Evolutionary conservation across 805 yeast genomes (phyloP).

Genomic region (Metschnikowia continentalis): DNA sequence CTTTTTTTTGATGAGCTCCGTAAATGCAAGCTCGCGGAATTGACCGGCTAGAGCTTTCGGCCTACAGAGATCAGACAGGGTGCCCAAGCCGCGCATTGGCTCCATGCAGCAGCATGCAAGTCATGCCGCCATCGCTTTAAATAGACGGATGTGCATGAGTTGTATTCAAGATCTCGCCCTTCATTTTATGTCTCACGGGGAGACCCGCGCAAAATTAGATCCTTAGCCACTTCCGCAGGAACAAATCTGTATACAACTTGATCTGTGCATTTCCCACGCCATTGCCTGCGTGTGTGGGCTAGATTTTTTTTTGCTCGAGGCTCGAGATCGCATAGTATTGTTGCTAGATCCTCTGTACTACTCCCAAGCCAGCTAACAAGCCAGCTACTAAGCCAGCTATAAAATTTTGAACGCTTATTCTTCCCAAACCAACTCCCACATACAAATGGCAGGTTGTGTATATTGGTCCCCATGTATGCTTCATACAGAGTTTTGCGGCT

Average conservation of each 20-base stretch:
- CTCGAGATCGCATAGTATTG: not conserved
- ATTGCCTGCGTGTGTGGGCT: not conserved
- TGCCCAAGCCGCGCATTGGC: not conserved
- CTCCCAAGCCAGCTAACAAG: too few relatives aligned
- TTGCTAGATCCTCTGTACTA: not conserved
- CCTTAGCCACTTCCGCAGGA: slow-evolving; percentile 2
- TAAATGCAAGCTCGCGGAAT: not conserved
- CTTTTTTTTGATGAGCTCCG: not conserved
- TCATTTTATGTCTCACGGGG: not conserved
- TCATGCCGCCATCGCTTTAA: not conserved
- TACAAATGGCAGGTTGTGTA: too few relatives aligned
- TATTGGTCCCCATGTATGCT: too few relatives aligned
- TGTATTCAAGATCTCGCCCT: not conserved
- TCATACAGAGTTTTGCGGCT: too few relatives aligned
- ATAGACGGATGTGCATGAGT: not conserved
- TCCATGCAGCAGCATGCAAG: not conserved
- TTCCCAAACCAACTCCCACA: too few relatives aligned
- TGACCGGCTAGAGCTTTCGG: not conserved
- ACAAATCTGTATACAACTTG: not conserved
- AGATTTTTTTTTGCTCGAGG: not conserved
- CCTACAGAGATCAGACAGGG: not conserved
- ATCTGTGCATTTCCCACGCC: not conserved
- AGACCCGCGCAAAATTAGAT: slow-evolving; percentile 1
- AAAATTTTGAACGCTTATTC: too few relatives aligned
- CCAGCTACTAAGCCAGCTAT: too few relatives aligned